These are phyloP conservation scores for Pseudocercospora ulei DNA, from an alignment of 2,329 filamentous ascomycete genomes.

Conservation along the genomic window DNA sequence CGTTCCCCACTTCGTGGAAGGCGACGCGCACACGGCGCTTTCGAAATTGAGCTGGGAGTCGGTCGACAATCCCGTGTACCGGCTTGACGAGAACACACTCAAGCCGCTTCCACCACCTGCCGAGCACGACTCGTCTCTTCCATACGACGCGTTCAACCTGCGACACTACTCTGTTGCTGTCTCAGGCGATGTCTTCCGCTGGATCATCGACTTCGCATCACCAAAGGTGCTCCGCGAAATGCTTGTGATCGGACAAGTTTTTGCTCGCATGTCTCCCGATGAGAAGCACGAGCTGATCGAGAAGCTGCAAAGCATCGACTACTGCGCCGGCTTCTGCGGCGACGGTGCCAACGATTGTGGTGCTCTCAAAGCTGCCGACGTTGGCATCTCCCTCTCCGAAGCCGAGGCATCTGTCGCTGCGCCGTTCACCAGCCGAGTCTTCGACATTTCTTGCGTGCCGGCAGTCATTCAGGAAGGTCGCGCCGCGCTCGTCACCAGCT, in stretches of 20 bases:
- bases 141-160: conserved; percentile 71
- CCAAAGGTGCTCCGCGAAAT: conserved; percentile 74
- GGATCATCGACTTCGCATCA: conserved; percentile 84
- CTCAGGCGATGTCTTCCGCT: conserved; percentile 88
- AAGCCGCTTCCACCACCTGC: conserved; percentile 63
- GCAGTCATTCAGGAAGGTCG: conserved; percentile 88
- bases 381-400: conserved; percentile 92
- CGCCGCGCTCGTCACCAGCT: conserved; percentile 91
- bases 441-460: conserved; percentile 92
- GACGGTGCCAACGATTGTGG: conserved; percentile 97
- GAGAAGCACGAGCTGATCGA: conserved; percentile 97
- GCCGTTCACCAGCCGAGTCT: conserved; percentile 87
- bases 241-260: conserved; percentile 84
- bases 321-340: conserved; percentile 90
- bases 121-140: conserved; percentile 69
- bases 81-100: conserved; percentile 68
- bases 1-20: conserved; percentile 75
- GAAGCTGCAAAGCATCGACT: conserved; percentile 91
- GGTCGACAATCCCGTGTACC: conserved; percentile 73
- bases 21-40: conserved; percentile 62
- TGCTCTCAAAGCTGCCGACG: conserved; percentile 90
- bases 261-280: conserved; percentile 96
- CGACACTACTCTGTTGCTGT: conserved; percentile 82
- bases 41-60: conserved; percentile 80
- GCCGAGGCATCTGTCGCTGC: conserved; percentile 97